Evolutionary conservation across 2,329 filamentous ascomycete species (phyloP), one percentile per base, ranked within the genome.

Genomic region (Orbilia blumenaviensis): DNA sequence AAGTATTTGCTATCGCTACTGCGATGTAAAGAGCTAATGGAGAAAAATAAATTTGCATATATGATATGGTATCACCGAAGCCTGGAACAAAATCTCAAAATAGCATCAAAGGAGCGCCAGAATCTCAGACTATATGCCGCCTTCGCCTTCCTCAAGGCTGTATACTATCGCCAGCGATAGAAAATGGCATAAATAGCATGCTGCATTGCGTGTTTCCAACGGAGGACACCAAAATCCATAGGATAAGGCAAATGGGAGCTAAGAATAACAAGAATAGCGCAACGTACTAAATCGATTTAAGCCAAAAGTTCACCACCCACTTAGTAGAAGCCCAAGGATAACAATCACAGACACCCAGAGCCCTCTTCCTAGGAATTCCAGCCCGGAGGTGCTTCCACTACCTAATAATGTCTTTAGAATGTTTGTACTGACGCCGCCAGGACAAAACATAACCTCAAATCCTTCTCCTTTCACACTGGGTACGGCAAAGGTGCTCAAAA

Each of bases 361-460:
- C 8, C 52, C 27, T 25, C 21, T 60, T 4, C 14, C 18, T n/a
- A 34, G 4, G 1, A 9, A 25, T 16, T 41, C 50, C 4, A 38
- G 12, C 23, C 27, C 56, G 3, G n/a, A 14, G 7, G 34, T 36
- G n/a, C 16, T 41, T 23, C 71, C 58, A 12, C 34, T 58, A 12
- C 71, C 72, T 7, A 69, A 14, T 23, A 48, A 12, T 5, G 58
- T 54, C 25, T 77, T 77, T 23, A 77, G 21, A 23, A 77, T 77
- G 29, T 60, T 69, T 8, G 77, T 68, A 52, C 77, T 79, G 10
- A 68, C 69, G 0, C 82, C 82, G 1, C 77, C 77, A 4, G 92
- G 92, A 81, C 92, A 95, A 82, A 95, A 92, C 8, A 91, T 86
- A 12, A 95, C 86, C 81, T 94, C 89, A 85, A 91, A 95, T 0